These are phyloP conservation scores for Hibiscus mutabilis DNA, from an alignment of 345 rosid genomes.

Conservation along the genomic window DNA sequence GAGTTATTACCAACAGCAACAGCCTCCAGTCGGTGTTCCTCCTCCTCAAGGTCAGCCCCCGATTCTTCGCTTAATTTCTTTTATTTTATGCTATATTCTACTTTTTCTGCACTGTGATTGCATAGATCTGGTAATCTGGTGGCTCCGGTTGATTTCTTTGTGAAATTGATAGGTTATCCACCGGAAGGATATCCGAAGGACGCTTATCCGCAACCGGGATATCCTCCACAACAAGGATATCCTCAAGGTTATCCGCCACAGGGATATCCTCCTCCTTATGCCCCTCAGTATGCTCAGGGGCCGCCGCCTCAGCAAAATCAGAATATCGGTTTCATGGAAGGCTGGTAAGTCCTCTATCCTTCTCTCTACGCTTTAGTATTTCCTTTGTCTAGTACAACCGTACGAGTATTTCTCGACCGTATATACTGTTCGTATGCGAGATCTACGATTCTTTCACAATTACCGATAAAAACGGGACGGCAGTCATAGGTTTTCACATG, in stretches of 20 bases:
- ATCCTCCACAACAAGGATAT: slow-evolving; percentile 44
- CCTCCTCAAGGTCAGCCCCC: slow-evolving; percentile 68
- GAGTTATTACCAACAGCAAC: slow-evolving; percentile 85
- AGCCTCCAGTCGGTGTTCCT: slow-evolving; percentile 85
- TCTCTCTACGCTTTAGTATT: not conserved
- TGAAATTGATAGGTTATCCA: slow-evolving; percentile 57
- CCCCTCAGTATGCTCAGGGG: slow-evolving; percentile 71
- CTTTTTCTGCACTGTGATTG: not conserved
- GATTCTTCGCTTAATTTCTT: not conserved
- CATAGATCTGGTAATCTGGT: not conserved
- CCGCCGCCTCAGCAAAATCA: slow-evolving; percentile 44
- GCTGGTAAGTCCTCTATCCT: slow-evolving; percentile 42
- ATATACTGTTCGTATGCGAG: not conserved
- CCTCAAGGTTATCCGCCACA: slow-evolving; percentile 50
- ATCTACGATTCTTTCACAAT: not conserved
- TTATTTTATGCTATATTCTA: not conserved
- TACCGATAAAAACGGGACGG: not conserved
- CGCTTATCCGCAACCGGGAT: slow-evolving; percentile 68
- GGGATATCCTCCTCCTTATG: slow-evolving; percentile 64
- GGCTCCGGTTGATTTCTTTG: not conserved
- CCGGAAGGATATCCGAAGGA: slow-evolving; percentile 80
- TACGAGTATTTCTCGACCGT: not conserved
- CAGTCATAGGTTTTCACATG: not conserved
- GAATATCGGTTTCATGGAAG: slow-evolving; percentile 54
- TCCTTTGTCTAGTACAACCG: not conserved